Evolutionary conservation across 2,329 filamentous ascomycete species (phyloP), one percentile per base, ranked within the genome.

Genomic region (Aspergillus sp.): DNA sequence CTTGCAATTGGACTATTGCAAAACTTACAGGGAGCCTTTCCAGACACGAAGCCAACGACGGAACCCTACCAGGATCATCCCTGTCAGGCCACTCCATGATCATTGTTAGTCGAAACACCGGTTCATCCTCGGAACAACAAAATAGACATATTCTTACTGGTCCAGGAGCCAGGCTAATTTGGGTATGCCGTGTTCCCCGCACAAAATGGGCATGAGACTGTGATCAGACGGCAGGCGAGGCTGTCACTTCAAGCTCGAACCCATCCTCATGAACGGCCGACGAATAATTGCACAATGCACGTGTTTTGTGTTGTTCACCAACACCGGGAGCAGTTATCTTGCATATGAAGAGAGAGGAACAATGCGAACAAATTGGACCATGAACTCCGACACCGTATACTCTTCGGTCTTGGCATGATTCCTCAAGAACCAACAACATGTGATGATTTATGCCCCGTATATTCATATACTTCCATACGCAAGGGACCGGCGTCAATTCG

Each of bases 171-270:
- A 34, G n/a, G 40, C 56, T 58, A 50, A 54, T 20, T 53, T 45
- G 55, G 55, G 20, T 57, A 48, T 54, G 39, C 27, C 51, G 48
- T 27, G 37, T 58, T 54, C 56, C 56, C 56, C 56, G 56, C 56
- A 54, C 51, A 51, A 37, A 13, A 40, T 51, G 40, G 40, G 30
- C 49, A 37, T 33, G 24, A 22, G 42, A 24, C 6, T 47, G 39
- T 54, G 51, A 34, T 50, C 49, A 50, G 44, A 52, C 45, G 45
- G 49, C 24, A 52, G 37, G 19, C 24, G 34, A 30, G 24, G 22
- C 30, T 52, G 46, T 47, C 34, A 19, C 24, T 52, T n/a, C 13
- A 11, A 30, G 27, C 27, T 30, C 27, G 27, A 30, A 30, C 9
- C 27, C 48, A 45, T 24, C 44, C 27, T n/a, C 8, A 40, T 40